A percentile compares a stretch with the other conserved stretches of the same genome.
Conservation (phyloP, 176 grass and related monocot genomes). For the Cenchrus fungigraminus region DNA sequence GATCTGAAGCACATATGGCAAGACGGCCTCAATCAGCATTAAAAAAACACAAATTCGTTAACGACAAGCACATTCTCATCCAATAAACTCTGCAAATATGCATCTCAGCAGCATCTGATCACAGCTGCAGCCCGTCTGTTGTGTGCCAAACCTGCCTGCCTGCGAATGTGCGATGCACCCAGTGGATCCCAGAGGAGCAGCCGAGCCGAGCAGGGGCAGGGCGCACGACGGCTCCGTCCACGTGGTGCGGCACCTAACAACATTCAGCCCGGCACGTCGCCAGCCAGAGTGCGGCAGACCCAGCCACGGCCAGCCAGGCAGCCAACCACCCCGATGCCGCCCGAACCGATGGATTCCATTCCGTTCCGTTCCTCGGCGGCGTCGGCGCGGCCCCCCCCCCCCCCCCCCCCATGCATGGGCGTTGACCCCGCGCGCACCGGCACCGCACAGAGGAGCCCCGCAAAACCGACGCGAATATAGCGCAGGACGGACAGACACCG, state of each 20-base stretch:
- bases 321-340: constrained; percentile 12
- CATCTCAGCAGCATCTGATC: neutral
- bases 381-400: too few species aligned
- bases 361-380: neutral
- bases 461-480: constrained; percentile 28
- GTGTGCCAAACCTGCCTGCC: neutral
- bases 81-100: too few species aligned
- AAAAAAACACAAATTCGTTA: neutral
- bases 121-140: neutral
- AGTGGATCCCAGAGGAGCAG: neutral
- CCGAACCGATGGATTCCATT: neutral
- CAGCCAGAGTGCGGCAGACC: neutral
- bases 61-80: neutral
- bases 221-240: constrained; percentile 30
- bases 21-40: neutral
- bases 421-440: constrained; percentile 20
- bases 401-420: too few species aligned
- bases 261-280: constrained; percentile 37
- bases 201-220: neutral
- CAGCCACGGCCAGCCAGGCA: too few species aligned
- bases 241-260: constrained; percentile 46
- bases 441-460: neutral
- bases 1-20: neutral
- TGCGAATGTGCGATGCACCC: neutral
- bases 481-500: neutral